Base-by-base conservation (phyloP, 495 filamentous ascomycete species). In the Pyrenopolyporus hunteri region DNA sequence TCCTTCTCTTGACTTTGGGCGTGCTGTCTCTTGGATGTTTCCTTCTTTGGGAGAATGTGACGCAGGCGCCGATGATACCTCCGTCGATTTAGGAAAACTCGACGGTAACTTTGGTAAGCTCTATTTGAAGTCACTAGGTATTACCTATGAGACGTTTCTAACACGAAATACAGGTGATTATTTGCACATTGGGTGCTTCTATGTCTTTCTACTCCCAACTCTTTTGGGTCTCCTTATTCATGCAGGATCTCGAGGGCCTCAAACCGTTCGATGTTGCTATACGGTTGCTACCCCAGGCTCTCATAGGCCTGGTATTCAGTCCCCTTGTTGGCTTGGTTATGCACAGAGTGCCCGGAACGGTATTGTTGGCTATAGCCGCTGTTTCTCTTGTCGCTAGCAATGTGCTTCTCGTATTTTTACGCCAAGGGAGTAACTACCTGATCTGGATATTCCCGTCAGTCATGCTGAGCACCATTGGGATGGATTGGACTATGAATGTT, bases 1-100 rank as follows among this genome's bases (percentile, higher is more conserved):
- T 85, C 26, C 76, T 75, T 11, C 75, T 87, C 17, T 75, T 88
- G 19, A 75, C 80, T 22, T 66, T 86, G 25, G 83, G 85, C 5
- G 51, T 84, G 28, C 32, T 82, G 19, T 66, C 84, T 26, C 74
- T 87, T 23, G 70, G 68, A 6, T 69, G 64, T 9, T 88, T 88
- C 44, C 53, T 82, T 22, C 68, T 78, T 51, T 87, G 85, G 85
- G 80, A 88, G 49, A 70, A 66, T 42, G 42, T 71, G 23, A 67
- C 62, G 11, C 56, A 53, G 31, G 54, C 59, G 23, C 71, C 73
- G 10, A 72, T 75, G 52, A 69, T 75, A 52, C 64, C 70, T 17
- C 68, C 71, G 11, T 61, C 64, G 3, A 61, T 75, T 37, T 75
- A 66, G 73, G 61, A 63, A 39, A 73, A 69, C 44, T 65, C 37